Base-by-base conservation (phyloP, 768 basidiomycete genomes). In the Russula sp. region DNA sequence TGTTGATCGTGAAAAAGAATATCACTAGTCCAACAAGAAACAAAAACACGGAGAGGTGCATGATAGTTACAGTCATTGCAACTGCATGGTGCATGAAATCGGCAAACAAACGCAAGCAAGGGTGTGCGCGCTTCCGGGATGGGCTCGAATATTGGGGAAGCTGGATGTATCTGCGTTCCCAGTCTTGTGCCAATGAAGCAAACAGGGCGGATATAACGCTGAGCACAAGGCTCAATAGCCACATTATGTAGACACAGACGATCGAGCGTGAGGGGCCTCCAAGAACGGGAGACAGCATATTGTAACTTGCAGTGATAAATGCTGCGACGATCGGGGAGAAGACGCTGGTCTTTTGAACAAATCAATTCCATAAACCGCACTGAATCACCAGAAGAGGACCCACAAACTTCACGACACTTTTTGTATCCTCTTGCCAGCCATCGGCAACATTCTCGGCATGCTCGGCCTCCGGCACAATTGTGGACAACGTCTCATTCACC, bases 41-140 rank as follows among this genome's bases (percentile, higher is more conserved):
- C 32, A 34, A 34, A 7, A 49, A 49, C 16, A 49, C 32, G 20
- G 63, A 54, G 54, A 61, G 32, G n/a, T 65, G 63, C 13, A 65
- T 51, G 10, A 81, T 73, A 29, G 76, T 25, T 52, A 55, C 13
- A 29, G 34, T 25, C 60, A 42, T 20, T 36, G 49, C 14, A 43
- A 61, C 60, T n/a, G 54, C 53, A 7, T 5, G 46, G 18, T 54
- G 29, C 38, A 59, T 36, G 41, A 35, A 3, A 6, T 42, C 63
- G 7, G 49, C 20, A 47, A 56, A 64, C 20, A 56, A 41, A 41
- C 35, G 45, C 29, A 42, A 43, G 22, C 75, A 73, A 1, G 78
- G 72, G n/a, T 77, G 70, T 1, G 76, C 78, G 18, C 75, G 75
- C 58, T 75, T 72, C 53, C 75, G 14, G 2, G 51, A 41, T 2